These are phyloP conservation scores for Huntiella abstrusa DNA, from an alignment of 2,329 filamentous ascomycete genomes.

Conservation along the genomic window DNA sequence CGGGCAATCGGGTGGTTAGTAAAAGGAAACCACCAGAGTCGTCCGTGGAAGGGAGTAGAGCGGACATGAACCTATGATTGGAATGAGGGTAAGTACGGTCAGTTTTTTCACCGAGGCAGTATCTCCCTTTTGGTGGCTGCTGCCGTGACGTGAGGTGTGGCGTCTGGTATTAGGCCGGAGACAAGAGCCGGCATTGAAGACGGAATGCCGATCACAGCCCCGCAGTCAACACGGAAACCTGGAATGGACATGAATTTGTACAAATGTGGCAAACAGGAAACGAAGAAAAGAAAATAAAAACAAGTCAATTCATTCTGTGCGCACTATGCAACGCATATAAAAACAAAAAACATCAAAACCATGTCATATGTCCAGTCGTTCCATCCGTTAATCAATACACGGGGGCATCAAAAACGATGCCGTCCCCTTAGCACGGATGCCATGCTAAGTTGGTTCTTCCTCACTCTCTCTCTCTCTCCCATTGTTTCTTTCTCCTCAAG, in stretches of 20 bases:
- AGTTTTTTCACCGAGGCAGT: too few species aligned
- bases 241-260: not conserved
- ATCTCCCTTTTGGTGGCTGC: too few species aligned
- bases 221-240: too few species aligned
- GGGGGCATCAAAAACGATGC: constrained; percentile 1
- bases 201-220: too few species aligned
- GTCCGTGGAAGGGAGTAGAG: too few species aligned
- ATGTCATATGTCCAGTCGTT: constrained; percentile 10
- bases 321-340: constrained; percentile 6
- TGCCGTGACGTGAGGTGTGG: too few species aligned
- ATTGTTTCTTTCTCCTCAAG: not conserved
- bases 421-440: constrained; percentile 2
- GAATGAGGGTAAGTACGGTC: too few species aligned
- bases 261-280: not conserved
- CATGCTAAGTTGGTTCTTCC: not conserved
- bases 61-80: too few species aligned
- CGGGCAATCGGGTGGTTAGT: too few species aligned
- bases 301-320: constrained; percentile 8
- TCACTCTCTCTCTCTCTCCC: not conserved
- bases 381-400: constrained; percentile 11
- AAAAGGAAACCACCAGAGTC: too few species aligned
- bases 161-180: too few species aligned
- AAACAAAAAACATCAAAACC: constrained; percentile 5
- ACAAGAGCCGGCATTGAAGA: too few species aligned
- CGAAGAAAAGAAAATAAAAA: constrained; percentile 1